Conservation (phyloP, 768 basidiomycete species). For the Russula virescens region DNA sequence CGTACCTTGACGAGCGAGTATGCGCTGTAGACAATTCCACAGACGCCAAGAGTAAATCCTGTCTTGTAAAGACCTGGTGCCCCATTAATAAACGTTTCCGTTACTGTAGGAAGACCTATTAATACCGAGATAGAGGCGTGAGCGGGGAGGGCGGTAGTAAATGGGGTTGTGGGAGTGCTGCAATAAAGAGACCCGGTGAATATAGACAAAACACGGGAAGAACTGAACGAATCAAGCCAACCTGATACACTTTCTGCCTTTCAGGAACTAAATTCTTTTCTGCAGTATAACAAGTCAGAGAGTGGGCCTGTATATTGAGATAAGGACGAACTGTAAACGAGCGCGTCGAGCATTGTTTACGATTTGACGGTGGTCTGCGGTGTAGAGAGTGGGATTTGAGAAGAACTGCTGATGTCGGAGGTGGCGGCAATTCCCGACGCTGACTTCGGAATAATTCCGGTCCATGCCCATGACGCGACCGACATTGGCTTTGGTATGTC, state of each 20-base stretch:
- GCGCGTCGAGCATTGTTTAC: constrained; percentile 46
- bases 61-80: constrained; percentile 48
- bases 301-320: neutral
- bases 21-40: constrained; percentile 46
- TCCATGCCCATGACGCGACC: neutral
- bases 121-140: constrained; percentile 60
- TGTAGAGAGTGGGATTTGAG: constrained; percentile 6
- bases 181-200: neutral
- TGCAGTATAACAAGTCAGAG: constrained; percentile 26
- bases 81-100: constrained; percentile 3
- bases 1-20: constrained; percentile 41
- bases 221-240: constrained; percentile 28
- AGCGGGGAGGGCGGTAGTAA: constrained; percentile 56
- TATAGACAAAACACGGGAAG: neutral
- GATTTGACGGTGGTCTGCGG: neutral
- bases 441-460: too few relatives aligned
- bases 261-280: constrained; percentile 62
- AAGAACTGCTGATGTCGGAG: too few relatives aligned
- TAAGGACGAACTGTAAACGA: constrained; percentile 56
- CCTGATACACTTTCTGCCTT: constrained; percentile 65
- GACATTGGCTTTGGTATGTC: constrained; percentile 29
- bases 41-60: constrained; percentile 49
- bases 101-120: constrained; percentile 2
- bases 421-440: constrained; percentile 2
- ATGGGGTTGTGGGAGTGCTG: constrained; percentile 44